Evolutionary conservation across 1,284 basidiomycete genomes (phyloP).

Genomic region (Porodaedalea pini): DNA sequence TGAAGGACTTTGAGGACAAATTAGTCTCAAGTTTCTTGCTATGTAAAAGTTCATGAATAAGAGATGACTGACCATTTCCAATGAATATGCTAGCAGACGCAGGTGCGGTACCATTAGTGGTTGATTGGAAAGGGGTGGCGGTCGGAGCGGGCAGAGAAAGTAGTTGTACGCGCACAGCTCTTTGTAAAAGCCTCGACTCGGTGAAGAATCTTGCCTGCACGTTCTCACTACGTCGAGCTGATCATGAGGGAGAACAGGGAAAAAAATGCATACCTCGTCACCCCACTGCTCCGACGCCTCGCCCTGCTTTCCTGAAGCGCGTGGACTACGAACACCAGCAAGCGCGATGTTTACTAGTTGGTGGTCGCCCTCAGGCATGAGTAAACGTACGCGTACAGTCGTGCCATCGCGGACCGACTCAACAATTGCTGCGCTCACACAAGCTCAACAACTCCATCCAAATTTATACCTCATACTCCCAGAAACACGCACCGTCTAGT

Average conservation of each 20-base stretch:
- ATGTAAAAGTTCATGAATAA: slow-evolving; percentile 1
- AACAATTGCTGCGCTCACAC: slow-evolving; percentile 63
- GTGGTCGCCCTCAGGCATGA: slow-evolving; percentile 86
- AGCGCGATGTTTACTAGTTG: slow-evolving; percentile 82
- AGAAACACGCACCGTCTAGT: slow-evolving; percentile 68
- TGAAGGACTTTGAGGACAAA: slow-evolving; percentile 61
- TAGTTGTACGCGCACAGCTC: slow-evolving; percentile 81
- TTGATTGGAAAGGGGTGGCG: slow-evolving; percentile 78
- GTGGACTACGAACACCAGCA: slow-evolving; percentile 82
- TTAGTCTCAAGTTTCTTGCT: background rate
- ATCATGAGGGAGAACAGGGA: slow-evolving; percentile 16
- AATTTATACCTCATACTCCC: background rate
- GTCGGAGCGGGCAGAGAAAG: slow-evolving; percentile 83
- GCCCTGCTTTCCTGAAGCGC: slow-evolving; percentile 67
- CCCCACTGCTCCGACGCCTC: slow-evolving; percentile 78
- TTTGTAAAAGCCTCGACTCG: slow-evolving; percentile 89
- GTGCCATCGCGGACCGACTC: slow-evolving; percentile 94
- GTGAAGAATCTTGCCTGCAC: slow-evolving; percentile 89
- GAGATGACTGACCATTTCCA: slow-evolving; percentile 60
- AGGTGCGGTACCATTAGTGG: slow-evolving; percentile 52
- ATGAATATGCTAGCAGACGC: slow-evolving; percentile 83
- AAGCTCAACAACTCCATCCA: slow-evolving; percentile 5
- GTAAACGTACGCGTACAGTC: slow-evolving; percentile 82
- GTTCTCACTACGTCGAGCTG: slow-evolving; percentile 24
- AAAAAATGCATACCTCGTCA: slow-evolving; percentile 64